A percentile compares a stretch with the other conserved stretches of the same genome.
Evolutionary conservation across 192 early-diverging fungal genomes (phyloP).

Genomic region (Dissophora globulifera): DNA sequence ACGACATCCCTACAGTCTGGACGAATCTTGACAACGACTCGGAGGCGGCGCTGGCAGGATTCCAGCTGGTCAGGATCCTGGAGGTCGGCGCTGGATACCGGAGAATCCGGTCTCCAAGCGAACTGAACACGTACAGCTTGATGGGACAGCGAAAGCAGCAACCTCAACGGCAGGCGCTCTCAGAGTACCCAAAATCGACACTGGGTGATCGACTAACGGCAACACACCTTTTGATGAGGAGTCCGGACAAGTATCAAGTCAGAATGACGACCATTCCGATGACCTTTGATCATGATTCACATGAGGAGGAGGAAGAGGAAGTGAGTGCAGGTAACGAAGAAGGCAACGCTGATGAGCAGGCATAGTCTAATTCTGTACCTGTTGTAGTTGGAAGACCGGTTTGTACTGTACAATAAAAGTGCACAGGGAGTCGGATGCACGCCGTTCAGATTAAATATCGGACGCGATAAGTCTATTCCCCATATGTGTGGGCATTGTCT

Average conservation of each 20-base stretch:
- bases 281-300: too few species aligned
- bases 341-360: too few species aligned
- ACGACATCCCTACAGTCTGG: constrained; percentile 36
- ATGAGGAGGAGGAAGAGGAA: background rate
- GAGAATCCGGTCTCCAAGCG: too few species aligned
- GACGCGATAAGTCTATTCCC: too few species aligned
- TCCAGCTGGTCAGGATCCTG: constrained; percentile 26
- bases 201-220: constrained; percentile 18
- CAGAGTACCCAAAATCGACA: too few species aligned
- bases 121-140: too few species aligned
- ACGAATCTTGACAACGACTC: constrained; percentile 20
- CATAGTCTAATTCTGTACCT: too few species aligned
- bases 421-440: too few species aligned
- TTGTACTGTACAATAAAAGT: background rate
- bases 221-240: constrained; percentile 1
- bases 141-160: background rate
- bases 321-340: too few species aligned
- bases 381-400: too few species aligned
- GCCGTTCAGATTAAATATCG: too few species aligned
- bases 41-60: constrained; percentile 19
- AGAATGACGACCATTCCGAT: constrained; percentile 3
- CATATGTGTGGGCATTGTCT: too few species aligned
- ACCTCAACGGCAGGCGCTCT: background rate
- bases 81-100: constrained; percentile 30
- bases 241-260: constrained; percentile 11